These are phyloP conservation scores for Candida sithepensis DNA, from an alignment of 805 yeast species.

Conservation along the genomic window DNA sequence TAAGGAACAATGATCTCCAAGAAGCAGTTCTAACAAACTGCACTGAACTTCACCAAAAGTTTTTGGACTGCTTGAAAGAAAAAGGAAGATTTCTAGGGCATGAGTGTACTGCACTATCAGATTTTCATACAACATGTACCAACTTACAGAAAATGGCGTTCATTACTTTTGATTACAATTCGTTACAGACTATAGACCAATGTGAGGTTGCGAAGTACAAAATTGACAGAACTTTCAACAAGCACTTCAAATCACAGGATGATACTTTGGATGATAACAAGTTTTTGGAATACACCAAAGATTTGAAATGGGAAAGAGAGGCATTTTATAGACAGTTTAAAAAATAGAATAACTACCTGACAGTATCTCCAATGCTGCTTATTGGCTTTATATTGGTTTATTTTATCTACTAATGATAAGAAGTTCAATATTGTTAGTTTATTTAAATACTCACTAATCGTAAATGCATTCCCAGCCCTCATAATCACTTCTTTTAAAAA, in stretches of 20 bases:
- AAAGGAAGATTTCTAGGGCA: slow-evolving; percentile 18
- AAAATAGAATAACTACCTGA: slow-evolving; percentile 13
- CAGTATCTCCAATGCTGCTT: neutral
- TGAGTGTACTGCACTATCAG: slow-evolving; percentile 25
- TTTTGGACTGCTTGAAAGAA: slow-evolving; percentile 24
- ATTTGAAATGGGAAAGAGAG: slow-evolving; percentile 28
- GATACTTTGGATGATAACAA: slow-evolving; percentile 26
- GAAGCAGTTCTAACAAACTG: slow-evolving; percentile 32
- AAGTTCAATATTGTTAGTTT: no score
- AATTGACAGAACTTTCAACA: slow-evolving; percentile 28
- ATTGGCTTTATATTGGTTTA: neutral
- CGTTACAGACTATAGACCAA: slow-evolving; percentile 27
- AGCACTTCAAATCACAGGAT: slow-evolving; percentile 22
- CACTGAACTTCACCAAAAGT: slow-evolving; percentile 29
- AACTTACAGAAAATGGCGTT: slow-evolving; percentile 31
- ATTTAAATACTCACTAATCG: slow-evolving; percentile 6
- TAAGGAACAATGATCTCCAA: slow-evolving; percentile 23
- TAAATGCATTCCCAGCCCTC: slow-evolving; percentile 19
- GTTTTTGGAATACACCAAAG: slow-evolving; percentile 22
- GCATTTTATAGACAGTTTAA: slow-evolving; percentile 24
- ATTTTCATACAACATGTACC: slow-evolving; percentile 30
- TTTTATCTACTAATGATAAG: neutral
- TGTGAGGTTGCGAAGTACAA: slow-evolving; percentile 25
- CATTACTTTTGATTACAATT: slow-evolving; percentile 29
- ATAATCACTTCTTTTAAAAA: slow-evolving; percentile 26